phyloP scores from a whole-genome alignment of 306 rosid species.

The Castanospermum australe region DNA sequence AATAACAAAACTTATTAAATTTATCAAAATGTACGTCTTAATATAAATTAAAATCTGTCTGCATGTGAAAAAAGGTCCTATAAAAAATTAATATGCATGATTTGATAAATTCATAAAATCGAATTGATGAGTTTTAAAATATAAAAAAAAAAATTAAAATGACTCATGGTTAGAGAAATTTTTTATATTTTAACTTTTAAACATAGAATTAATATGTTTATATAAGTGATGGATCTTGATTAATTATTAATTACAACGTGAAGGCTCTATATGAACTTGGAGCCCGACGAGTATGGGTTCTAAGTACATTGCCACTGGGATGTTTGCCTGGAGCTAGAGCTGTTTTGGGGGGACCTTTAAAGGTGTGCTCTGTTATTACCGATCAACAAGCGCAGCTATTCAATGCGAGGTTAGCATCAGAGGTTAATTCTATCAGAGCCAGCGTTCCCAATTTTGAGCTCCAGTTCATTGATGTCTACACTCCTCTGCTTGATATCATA shows the following conservation, averaged over 20 bases:
- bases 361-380: not conserved
- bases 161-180: too few relatives aligned
- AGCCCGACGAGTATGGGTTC: slow-evolving; percentile 34
- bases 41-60: too few relatives aligned
- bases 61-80: too few relatives aligned
- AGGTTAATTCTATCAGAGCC: not conserved
- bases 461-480: slow-evolving; percentile 33
- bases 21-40: too few relatives aligned
- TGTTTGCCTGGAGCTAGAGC: slow-evolving; percentile 41
- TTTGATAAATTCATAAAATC: too few relatives aligned
- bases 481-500: slow-evolving; percentile 24
- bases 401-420: slow-evolving; percentile 12
- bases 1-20: too few relatives aligned
- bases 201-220: too few relatives aligned
- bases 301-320: slow-evolving; percentile 42
- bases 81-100: too few relatives aligned
- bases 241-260: not conserved
- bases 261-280: slow-evolving; percentile 42
- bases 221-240: not conserved
- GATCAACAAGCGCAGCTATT: slow-evolving; percentile 25
- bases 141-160: too few relatives aligned
- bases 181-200: too few relatives aligned
- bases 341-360: not conserved
- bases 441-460: not conserved
- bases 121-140: too few relatives aligned